Evolutionary conservation across 176 grass and related monocot species (phyloP), one percentile per base, ranked within the genome.

Genomic region (Pontederia crassipes): DNA sequence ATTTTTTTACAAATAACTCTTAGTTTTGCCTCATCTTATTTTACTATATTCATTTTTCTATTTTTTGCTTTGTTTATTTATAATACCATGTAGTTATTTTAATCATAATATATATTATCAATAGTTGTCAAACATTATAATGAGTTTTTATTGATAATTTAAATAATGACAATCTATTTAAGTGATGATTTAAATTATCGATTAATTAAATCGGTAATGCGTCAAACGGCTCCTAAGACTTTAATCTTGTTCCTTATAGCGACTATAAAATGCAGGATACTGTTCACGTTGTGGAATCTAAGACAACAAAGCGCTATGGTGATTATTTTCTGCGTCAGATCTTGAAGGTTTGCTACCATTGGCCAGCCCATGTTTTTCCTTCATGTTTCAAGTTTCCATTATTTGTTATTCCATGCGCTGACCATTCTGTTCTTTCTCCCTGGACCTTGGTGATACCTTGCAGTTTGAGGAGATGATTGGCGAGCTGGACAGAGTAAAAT

Each of bases 321-420:
- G 93, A 97, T 55, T 97, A 88, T 66, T 92, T 97, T 79, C 80
- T 97, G 76, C 86, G 87, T 55, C 93, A 97, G 62, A 83, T 97
- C 82, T 88, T 97, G 28, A 97, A 97, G 87, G 87, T 97, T 82
- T 40, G 4, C 59, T 29, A 10, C 62, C 17, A 26, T 75, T 11
- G 29, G 65, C 28, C 45, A 13, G 20, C 20, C 20, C 20, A 24
- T 24, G 20, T 24, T 24, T 61, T 59, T 53, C 12, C 7, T 49
- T 18, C 15, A 10, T 58, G n/a, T 14, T 20, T 8, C 27, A 12
- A 4, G 46, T 13, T 16, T 50, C 11, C 8, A 1, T 14, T 48
- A 45, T 64, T 49, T 45, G 48, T 50, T 24, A 18, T 10, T 28
- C 11, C 6, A 17, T 45, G 20, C 3, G 2, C 15, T 64, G 45